A percentile compares a stretch with the other conserved stretches of the same genome.
phyloP scores from a whole-genome alignment of 352 stramenopile species.

The Globisporangium apiculatum region DNA sequence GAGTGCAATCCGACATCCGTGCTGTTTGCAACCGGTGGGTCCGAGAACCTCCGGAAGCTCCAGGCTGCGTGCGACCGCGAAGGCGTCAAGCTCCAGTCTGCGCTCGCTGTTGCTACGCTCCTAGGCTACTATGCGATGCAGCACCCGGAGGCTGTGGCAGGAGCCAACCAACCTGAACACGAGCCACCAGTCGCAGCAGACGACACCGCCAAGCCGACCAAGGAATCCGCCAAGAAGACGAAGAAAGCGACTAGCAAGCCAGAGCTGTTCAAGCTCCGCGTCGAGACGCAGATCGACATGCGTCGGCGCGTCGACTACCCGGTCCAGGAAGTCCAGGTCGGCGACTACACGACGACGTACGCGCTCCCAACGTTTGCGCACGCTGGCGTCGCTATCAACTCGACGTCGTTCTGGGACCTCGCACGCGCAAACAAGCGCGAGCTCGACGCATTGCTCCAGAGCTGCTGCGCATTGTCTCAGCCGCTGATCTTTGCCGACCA shows the following conservation, averaged over 20 bases:
- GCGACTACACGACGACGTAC: conserved; percentile 24
- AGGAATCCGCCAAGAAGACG: conserved; percentile 1
- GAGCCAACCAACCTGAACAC: conserved; percentile 1
- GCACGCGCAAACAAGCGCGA: conserved; percentile 28
- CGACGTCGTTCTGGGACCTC: conserved; percentile 34
- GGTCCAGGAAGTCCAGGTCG: conserved; percentile 23
- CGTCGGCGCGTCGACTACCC: conserved; percentile 25
- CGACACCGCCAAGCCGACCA: background rate
- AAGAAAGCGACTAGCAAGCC: background rate
- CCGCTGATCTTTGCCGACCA: conserved; percentile 13
- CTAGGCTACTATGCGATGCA: conserved; percentile 9
- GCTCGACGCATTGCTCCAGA: conserved; percentile 13
- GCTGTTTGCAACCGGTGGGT: conserved; percentile 8
- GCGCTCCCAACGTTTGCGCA: conserved; percentile 15
- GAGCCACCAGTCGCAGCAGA: background rate
- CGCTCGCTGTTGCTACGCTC: conserved; percentile 2
- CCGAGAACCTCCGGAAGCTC: conserved; percentile 10
- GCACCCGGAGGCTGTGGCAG: conserved; percentile 1
- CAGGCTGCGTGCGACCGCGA: conserved; percentile 5
- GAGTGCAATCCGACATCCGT: conserved; percentile 9
- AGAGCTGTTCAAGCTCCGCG: conserved; percentile 30
- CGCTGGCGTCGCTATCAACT: conserved; percentile 20
- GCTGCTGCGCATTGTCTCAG: conserved; percentile 9
- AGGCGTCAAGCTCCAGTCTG: conserved; percentile 8
- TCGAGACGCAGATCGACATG: conserved; percentile 41